phyloP scores from a whole-genome alignment of 345 rosid species.

The Rhodamnia argentea region DNA sequence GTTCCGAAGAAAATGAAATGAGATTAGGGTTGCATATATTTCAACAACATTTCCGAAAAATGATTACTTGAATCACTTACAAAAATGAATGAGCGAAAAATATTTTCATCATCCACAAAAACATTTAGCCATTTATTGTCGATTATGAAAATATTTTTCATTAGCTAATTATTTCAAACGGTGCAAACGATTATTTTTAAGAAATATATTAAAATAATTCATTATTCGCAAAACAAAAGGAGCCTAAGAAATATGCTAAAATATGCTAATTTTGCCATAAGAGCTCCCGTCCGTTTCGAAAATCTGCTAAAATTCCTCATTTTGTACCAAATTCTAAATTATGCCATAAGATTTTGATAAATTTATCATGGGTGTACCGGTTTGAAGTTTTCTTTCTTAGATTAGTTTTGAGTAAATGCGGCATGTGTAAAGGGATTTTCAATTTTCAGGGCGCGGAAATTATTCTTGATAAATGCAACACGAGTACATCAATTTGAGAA shows the following conservation, averaged over 20 bases:
- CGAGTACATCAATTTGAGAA: rapidly evolving
- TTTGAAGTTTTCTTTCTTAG: neutral
- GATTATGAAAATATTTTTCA: neutral
- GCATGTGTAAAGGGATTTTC: neutral
- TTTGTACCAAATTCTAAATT: neutral
- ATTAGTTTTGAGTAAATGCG: neutral
- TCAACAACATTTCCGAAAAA: neutral
- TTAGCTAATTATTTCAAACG: neutral
- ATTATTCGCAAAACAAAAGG: neutral
- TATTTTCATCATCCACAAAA: neutral
- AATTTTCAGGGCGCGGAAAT: neutral
- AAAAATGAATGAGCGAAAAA: neutral
- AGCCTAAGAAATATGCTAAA: neutral
- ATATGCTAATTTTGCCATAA: no score
- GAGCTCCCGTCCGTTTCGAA: neutral
- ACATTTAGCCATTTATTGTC: neutral
- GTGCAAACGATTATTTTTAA: neutral
- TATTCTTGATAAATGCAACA: neutral
- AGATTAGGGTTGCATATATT: neutral
- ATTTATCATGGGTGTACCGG: rapidly evolving
- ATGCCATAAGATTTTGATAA: no score
- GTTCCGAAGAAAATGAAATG: neutral
- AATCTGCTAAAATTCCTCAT: no score
- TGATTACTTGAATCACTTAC: neutral
- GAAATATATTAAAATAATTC: neutral